Evolutionary conservation across 2,329 filamentous ascomycete species (phyloP).

Genomic region (Kalmusia sp.): DNA sequence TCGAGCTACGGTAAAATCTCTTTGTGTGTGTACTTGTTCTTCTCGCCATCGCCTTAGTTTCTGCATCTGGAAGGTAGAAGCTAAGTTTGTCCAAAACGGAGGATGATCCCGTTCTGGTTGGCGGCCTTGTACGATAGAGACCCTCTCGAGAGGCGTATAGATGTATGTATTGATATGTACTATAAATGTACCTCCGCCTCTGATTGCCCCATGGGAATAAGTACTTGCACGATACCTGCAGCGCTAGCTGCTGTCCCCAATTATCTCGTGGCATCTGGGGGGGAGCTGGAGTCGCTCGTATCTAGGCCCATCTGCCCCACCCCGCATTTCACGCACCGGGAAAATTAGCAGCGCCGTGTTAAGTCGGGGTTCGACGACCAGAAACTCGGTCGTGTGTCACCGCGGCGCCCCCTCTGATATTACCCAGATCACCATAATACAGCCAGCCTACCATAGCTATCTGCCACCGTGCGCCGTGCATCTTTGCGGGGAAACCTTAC

Average conservation of each 20-base stretch:
- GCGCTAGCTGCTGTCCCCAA: no score
- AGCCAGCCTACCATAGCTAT: conserved; percentile 10
- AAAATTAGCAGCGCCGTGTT: conserved; percentile 4
- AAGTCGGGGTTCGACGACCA: not conserved
- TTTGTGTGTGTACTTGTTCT: conserved; percentile 4
- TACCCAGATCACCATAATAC: conserved; percentile 16
- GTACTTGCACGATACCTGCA: not conserved
- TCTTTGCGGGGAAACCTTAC: conserved; percentile 24
- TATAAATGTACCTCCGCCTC: conserved; percentile 22
- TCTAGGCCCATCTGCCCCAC: not conserved
- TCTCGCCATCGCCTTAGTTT: no score
- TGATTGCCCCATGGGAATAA: not conserved
- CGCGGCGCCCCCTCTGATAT: no score
- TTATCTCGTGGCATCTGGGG: no score
- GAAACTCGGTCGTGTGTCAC: conserved; percentile 9
- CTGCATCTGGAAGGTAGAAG: no score
- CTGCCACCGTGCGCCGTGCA: not conserved
- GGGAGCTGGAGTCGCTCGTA: no score
- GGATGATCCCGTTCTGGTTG: not conserved
- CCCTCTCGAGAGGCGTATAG: not conserved
- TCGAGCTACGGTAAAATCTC: conserved; percentile 82
- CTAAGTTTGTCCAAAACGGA: not conserved
- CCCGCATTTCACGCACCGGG: conserved; percentile 21
- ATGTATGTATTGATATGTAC: conserved; percentile 17
- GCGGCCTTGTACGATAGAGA: not conserved